Percentiles rank a stretch among this genome's conserved stretches.
phyloP scores from a whole-genome alignment of 2,329 filamentous ascomycete species.

The Nemania diffusa region DNA sequence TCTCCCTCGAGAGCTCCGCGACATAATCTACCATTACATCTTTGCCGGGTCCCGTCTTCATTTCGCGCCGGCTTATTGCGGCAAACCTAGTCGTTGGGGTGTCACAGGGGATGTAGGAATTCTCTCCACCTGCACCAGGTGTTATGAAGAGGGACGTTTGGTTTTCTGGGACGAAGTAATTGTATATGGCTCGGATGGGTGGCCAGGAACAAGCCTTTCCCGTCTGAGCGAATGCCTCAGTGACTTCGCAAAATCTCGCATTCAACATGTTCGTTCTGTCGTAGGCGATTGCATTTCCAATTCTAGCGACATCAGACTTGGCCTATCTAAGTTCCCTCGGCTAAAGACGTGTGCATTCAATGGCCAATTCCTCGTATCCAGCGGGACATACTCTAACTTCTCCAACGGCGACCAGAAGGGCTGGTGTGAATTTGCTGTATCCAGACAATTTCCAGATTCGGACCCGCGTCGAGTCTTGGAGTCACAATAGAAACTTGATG shows the following conservation, averaged over 20 bases:
- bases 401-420: neutral
- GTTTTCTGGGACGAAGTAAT: conserved; percentile 6
- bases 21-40: neutral
- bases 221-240: neutral
- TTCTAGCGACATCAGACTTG: too few relatives aligned
- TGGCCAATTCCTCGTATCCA: neutral
- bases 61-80: neutral
- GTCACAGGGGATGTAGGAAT: neutral
- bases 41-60: conserved; percentile 14
- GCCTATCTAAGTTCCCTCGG: neutral
- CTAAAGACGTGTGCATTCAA: neutral
- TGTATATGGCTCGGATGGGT: neutral
- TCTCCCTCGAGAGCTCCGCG: conserved; percentile 10
- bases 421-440: neutral
- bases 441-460: neutral
- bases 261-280: neutral
- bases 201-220: neutral
- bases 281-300: neutral
- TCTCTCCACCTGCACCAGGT: neutral
- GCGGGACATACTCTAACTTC: neutral
- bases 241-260: conserved; percentile 2
- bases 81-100: neutral
- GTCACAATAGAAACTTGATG: neutral
- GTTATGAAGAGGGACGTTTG: neutral
- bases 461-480: neutral